Evolutionary conservation across 2,329 filamentous ascomycete species (phyloP).

Genomic region (Westerdykella sp.): DNA sequence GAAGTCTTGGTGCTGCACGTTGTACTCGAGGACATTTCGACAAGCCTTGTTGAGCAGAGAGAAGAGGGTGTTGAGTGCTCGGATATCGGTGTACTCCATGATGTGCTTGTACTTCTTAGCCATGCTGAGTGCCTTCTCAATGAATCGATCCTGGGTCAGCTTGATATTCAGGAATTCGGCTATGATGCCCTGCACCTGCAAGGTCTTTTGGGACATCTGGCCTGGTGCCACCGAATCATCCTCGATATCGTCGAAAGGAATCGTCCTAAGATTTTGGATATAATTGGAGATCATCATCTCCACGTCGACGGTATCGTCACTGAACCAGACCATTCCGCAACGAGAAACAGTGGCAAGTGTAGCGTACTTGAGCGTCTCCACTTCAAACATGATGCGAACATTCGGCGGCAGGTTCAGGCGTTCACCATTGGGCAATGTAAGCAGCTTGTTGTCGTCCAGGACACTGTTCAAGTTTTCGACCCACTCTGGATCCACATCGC

Average conservation of each 20-base stretch:
- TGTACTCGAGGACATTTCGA: slow-evolving; percentile 90
- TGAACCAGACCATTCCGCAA: slow-evolving; percentile 99
- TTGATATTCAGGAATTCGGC: slow-evolving; percentile 72
- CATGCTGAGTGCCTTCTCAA: slow-evolving; percentile 68
- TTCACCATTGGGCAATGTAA: slow-evolving; percentile 95
- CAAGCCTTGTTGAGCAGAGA: slow-evolving; percentile 92
- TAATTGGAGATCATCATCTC: slow-evolving; percentile 92
- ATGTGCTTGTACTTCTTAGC: slow-evolving; percentile 83
- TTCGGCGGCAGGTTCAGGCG: slow-evolving; percentile 90
- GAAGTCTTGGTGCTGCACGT: slow-evolving; percentile 89
- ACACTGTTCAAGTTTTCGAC: slow-evolving; percentile 99
- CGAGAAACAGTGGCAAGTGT: slow-evolving; percentile 98
- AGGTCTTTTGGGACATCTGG: slow-evolving; percentile 54
- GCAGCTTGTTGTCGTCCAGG: slow-evolving; percentile 95
- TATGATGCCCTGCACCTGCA: slow-evolving; percentile 71
- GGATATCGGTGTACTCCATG: slow-evolving; percentile 93
- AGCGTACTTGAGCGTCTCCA: slow-evolving; percentile 94
- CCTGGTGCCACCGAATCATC: slow-evolving; percentile 70
- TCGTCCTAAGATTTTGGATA: slow-evolving; percentile 71
- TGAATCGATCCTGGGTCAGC: slow-evolving; percentile 72
- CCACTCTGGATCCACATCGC: slow-evolving; percentile 98
- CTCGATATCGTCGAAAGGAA: slow-evolving; percentile 89
- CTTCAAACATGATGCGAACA: slow-evolving; percentile 99
- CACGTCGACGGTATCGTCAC: slow-evolving; percentile 90
- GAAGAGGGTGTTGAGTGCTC: slow-evolving; percentile 87